A percentile compares a stretch with the other conserved stretches of the same genome.
These are phyloP conservation scores for Fomitiporia mediterranea DNA, from an alignment of 1,284 basidiomycete genomes.

Conservation along the genomic window DNA sequence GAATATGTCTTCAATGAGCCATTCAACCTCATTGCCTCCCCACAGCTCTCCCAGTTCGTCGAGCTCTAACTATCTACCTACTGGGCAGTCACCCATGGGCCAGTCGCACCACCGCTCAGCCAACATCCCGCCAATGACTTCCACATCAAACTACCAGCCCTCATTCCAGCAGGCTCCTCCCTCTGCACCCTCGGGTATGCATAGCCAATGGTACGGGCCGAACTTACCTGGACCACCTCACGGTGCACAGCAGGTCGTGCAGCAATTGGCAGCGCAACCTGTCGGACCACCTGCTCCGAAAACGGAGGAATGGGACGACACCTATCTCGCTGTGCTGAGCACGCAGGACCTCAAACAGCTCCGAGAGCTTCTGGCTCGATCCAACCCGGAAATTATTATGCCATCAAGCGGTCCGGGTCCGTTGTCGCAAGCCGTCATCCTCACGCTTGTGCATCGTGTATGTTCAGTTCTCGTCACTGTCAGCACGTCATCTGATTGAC, in stretches of 20 bases:
- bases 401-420: conserved; percentile 62
- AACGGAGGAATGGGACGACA: conserved; percentile 76
- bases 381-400: conserved; percentile 74
- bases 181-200: conserved; percentile 36
- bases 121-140: conserved; percentile 22
- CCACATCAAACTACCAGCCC: conserved; percentile 22
- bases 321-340: conserved; percentile 67
- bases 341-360: conserved; percentile 68
- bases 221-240: conserved; percentile 63
- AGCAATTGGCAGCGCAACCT: conserved; percentile 48
- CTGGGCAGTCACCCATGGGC: conserved; percentile 17
- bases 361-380: conserved; percentile 64
- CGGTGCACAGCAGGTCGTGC: conserved; percentile 60
- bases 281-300: conserved; percentile 45
- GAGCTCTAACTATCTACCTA: conserved; percentile 25
- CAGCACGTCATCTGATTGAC: conserved; percentile 4
- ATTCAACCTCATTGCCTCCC: conserved; percentile 25
- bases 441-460: conserved; percentile 76
- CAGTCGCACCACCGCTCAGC: conserved; percentile 20
- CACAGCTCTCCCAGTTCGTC: conserved; percentile 28
- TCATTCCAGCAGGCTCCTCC: conserved; percentile 24
- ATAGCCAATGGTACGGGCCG: conserved; percentile 49
- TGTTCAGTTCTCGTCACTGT: conserved; percentile 29
- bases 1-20: conserved; percentile 42
- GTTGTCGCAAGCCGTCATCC: conserved; percentile 74